These are phyloP conservation scores for Paralagenidium karlingii DNA, from an alignment of 352 stramenopile species.

Conservation along the genomic window DNA sequence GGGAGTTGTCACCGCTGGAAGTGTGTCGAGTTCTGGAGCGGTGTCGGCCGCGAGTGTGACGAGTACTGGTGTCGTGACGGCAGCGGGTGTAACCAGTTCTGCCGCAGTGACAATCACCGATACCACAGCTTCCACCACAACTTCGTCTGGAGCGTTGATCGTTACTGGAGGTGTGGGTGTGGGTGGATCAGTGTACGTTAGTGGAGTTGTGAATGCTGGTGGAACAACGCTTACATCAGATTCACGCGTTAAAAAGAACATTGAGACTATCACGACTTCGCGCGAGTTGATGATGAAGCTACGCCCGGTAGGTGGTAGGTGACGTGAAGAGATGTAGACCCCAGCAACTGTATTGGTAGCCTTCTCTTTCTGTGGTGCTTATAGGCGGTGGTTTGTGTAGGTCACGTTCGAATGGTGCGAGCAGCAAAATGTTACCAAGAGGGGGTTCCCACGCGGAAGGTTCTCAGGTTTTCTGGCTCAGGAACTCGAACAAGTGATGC, in stretches of 20 bases:
- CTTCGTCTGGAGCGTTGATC: conserved; percentile 18
- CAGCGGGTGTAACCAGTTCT: too few species aligned
- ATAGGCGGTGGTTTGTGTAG: too few species aligned
- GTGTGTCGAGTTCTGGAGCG: conserved; percentile 13
- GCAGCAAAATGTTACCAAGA: conserved; percentile 19
- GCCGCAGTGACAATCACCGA: conserved; percentile 9
- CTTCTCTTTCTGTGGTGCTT: conserved; percentile 1
- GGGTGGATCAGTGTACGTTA: conserved; percentile 9
- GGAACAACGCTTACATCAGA: conserved; percentile 12
- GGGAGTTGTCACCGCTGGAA: conserved; percentile 7
- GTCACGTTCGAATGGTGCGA: conserved; percentile 41
- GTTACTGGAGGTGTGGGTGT: conserved; percentile 24
- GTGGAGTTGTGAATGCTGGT: conserved; percentile 9
- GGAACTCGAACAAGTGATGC: conserved; percentile 42
- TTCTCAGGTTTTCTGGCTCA: conserved; percentile 50
- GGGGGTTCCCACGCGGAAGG: conserved; percentile 19
- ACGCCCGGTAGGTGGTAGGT: conserved; percentile 18
- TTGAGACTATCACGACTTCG: conserved; percentile 11
- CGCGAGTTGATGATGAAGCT: conserved; percentile 14
- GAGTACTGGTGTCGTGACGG: too few species aligned
- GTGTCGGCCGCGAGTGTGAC: too few species aligned
- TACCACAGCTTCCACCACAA: conserved; percentile 6
- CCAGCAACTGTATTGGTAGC: background rate
- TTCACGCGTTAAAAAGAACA: conserved; percentile 18
- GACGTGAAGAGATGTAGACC: too few species aligned